A percentile compares a stretch with the other conserved stretches of the same genome.
phyloP scores from a whole-genome alignment of 805 yeast genomes.

The Saccharomycopsis sp. region DNA sequence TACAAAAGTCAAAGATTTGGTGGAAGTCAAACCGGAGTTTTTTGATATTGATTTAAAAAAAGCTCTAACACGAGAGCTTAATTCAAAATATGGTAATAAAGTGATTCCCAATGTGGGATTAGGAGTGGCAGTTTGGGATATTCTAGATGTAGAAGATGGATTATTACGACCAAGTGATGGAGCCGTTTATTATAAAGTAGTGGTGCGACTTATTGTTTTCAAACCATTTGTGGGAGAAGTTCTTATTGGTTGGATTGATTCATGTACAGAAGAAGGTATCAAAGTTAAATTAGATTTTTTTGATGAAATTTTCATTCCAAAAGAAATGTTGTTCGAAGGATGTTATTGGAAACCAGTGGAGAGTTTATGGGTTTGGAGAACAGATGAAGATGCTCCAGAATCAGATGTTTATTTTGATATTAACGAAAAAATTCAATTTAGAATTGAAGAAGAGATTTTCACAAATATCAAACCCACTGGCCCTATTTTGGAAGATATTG shows the following conservation, averaged over 20 bases:
- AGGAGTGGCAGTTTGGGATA: slow-evolving; percentile 76
- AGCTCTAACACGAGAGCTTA: slow-evolving; percentile 71
- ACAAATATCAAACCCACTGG: slow-evolving; percentile 73
- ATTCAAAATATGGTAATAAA: slow-evolving; percentile 77
- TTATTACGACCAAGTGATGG: slow-evolving; percentile 92
- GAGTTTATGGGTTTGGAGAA: slow-evolving; percentile 93
- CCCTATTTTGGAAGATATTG: slow-evolving; percentile 41
- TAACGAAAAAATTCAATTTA: slow-evolving; percentile 83
- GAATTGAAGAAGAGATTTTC: slow-evolving; percentile 84
- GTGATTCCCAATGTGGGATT: slow-evolving; percentile 79
- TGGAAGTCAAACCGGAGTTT: slow-evolving; percentile 79
- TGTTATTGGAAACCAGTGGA: slow-evolving; percentile 60
- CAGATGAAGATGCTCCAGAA: slow-evolving; percentile 60
- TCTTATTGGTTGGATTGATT: slow-evolving; percentile 84
- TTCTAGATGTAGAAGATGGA: slow-evolving; percentile 77
- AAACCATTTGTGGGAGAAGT: slow-evolving; percentile 94
- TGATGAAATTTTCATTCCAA: slow-evolving; percentile 86
- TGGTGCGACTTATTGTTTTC: slow-evolving; percentile 70
- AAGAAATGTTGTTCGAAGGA: slow-evolving; percentile 67
- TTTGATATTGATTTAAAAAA: slow-evolving; percentile 63
- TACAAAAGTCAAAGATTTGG: slow-evolving; percentile 69
- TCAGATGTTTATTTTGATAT: slow-evolving; percentile 75
- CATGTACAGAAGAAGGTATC: slow-evolving; percentile 80
- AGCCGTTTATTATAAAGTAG: slow-evolving; percentile 65
- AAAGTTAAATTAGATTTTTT: slow-evolving; percentile 77